Conservation (phyloP, 805 yeast genomes). For the Metschnikowia matae region DNA sequence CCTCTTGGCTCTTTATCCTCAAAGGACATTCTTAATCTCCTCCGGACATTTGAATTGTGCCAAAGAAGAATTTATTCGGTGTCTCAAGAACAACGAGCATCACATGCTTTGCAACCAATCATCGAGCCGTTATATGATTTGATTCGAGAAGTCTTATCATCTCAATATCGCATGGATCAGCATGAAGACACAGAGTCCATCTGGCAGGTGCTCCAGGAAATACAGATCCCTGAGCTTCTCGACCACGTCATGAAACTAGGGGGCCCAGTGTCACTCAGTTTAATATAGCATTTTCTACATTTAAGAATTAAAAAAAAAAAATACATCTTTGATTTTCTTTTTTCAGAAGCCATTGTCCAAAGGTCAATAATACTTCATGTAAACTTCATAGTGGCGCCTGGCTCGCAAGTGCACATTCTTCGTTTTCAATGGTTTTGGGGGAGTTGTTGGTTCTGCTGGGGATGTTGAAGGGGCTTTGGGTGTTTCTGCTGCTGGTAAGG, state of each 20-base stretch:
- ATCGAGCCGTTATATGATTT: conserved; percentile 4
- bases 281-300: conserved; percentile 6
- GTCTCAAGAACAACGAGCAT: conserved; percentile 6
- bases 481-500: conserved; percentile 23
- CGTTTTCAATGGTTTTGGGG: conserved; percentile 1
- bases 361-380: not conserved
- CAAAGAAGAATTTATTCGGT: conserved; percentile 5
- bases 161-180: conserved; percentile 3
- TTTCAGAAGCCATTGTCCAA: not conserved
- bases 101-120: conserved; percentile 6
- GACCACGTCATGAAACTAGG: conserved; percentile 14
- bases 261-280: conserved; percentile 11
- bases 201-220: conserved; percentile 13
- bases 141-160: not conserved
- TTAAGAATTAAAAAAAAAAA: not conserved
- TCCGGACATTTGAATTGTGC: conserved; percentile 7
- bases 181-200: conserved; percentile 4
- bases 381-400: not conserved
- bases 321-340: not conserved
- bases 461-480: not conserved
- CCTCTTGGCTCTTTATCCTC: not conserved
- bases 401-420: not conserved
- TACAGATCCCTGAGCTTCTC: conserved; percentile 15
- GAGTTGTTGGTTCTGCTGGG: conserved; percentile 4
- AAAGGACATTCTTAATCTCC: conserved; percentile 7